Conservation (phyloP, 805 yeast genomes). For the Candida corydali region DNA sequence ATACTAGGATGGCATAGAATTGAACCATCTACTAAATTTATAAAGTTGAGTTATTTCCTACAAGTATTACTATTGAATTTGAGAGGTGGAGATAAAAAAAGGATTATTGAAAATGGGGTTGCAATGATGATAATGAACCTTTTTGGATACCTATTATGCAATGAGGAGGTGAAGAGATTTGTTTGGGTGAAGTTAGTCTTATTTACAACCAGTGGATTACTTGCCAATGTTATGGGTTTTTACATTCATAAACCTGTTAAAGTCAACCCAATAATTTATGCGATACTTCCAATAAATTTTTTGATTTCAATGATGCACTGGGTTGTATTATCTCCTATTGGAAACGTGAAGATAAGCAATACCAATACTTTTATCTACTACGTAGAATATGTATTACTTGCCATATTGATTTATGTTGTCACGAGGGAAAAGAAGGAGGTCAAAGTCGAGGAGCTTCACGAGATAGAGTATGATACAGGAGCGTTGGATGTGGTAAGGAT, state of each 20-base stretch:
- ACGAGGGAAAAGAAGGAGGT: slow-evolving; percentile 7
- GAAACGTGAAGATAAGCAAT: slow-evolving; percentile 10
- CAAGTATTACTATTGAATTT: slow-evolving; percentile 26
- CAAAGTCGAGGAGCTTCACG: slow-evolving; percentile 19
- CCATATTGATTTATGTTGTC: slow-evolving; percentile 49
- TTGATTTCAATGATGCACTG: slow-evolving; percentile 15
- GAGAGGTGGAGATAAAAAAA: slow-evolving; percentile 16
- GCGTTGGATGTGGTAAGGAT: slow-evolving; percentile 59
- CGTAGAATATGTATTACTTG: slow-evolving; percentile 51
- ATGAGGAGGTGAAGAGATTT: neutral
- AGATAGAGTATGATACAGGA: slow-evolving; percentile 44
- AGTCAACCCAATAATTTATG: neutral
- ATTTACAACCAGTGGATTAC: neutral
- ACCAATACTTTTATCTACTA: slow-evolving; percentile 48
- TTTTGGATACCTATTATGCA: slow-evolving; percentile 24
- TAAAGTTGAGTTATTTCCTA: slow-evolving; percentile 19
- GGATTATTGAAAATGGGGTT: neutral
- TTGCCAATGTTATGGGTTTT: slow-evolving; percentile 1
- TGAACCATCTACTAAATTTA: slow-evolving; percentile 24
- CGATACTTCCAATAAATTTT: neutral
- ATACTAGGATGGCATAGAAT: slow-evolving; percentile 17
- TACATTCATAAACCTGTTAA: neutral
- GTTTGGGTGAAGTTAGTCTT: neutral
- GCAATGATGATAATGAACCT: slow-evolving; percentile 9
- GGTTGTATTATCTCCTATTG: slow-evolving; percentile 16